These are phyloP conservation scores for Astrephomene gubernaculifera DNA, from an alignment of 139 green algal species.

Conservation along the genomic window DNA sequence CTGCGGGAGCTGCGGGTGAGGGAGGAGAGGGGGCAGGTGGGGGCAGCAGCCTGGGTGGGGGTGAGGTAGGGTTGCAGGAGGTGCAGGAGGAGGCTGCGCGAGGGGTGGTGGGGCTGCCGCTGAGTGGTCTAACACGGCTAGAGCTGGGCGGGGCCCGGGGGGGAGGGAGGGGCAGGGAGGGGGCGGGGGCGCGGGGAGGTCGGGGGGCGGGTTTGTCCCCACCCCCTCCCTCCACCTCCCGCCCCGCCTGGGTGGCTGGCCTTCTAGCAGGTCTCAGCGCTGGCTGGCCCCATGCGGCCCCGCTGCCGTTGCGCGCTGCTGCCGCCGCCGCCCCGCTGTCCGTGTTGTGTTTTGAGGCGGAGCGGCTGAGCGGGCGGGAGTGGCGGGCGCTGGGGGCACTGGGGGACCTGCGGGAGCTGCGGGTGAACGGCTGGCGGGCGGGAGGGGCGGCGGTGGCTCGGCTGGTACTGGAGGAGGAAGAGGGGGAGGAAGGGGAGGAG, in stretches of 20 bases:
- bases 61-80: too few species aligned
- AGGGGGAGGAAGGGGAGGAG: not conserved
- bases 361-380: not conserved
- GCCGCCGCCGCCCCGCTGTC: not conserved
- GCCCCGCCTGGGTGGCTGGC: too few species aligned
- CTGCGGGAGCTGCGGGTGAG: not conserved
- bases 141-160: slow-evolving; percentile 7
- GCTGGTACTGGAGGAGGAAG: slow-evolving; percentile 1
- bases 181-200: not conserved
- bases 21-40: not conserved
- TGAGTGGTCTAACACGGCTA: not conserved
- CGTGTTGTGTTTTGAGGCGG: slow-evolving; percentile 5
- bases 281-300: not conserved
- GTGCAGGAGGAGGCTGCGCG: too few species aligned
- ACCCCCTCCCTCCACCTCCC: too few species aligned
- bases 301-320: not conserved
- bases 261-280: too few species aligned
- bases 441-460: not conserved
- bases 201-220: too few species aligned
- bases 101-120: not conserved
- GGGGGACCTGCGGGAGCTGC: not conserved
- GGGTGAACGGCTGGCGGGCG: slow-evolving; percentile 32
- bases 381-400: not conserved
- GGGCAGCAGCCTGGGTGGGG: not conserved
- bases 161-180: too few species aligned